phyloP scores from a whole-genome alignment of 345 rosid species.

The Dipteronia sinensis region DNA sequence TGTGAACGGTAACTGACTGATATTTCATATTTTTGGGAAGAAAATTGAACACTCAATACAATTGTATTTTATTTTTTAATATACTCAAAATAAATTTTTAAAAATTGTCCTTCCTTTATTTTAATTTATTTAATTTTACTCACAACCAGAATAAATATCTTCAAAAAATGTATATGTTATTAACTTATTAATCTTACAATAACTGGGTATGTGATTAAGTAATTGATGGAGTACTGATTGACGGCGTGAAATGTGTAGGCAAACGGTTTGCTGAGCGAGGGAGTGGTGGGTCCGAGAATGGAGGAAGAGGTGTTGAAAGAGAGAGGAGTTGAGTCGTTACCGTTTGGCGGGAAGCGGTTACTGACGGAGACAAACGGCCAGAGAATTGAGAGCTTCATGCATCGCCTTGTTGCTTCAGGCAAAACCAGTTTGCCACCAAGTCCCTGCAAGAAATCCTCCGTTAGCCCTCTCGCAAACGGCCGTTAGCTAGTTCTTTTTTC shows the following conservation, averaged over 20 bases:
- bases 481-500: slow-evolving; percentile 37
- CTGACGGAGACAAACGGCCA: slow-evolving; percentile 84
- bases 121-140: too few species aligned
- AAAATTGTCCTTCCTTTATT: background rate
- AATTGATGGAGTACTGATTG: slow-evolving; percentile 37
- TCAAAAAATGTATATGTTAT: too few species aligned
- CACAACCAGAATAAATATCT: too few species aligned
- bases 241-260: slow-evolving; percentile 52
- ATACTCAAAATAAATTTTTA: too few species aligned
- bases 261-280: slow-evolving; percentile 51
- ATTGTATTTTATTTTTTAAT: too few species aligned
- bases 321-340: slow-evolving; percentile 81
- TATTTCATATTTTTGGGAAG: background rate
- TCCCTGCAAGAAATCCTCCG: slow-evolving; percentile 80
- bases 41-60: background rate
- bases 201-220: background rate
- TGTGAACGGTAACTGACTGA: background rate
- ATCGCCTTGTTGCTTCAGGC: slow-evolving; percentile 77
- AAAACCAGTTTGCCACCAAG: slow-evolving; percentile 81
- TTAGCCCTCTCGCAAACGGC: slow-evolving; percentile 61
- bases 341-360: slow-evolving; percentile 90
- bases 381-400: slow-evolving; percentile 72
- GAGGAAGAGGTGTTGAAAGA: slow-evolving; percentile 66
- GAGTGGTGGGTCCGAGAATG: slow-evolving; percentile 38
- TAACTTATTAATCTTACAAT: too few species aligned